phyloP scores from a whole-genome alignment of 2,329 filamentous ascomycete genomes.

The Fusarium clavum region DNA sequence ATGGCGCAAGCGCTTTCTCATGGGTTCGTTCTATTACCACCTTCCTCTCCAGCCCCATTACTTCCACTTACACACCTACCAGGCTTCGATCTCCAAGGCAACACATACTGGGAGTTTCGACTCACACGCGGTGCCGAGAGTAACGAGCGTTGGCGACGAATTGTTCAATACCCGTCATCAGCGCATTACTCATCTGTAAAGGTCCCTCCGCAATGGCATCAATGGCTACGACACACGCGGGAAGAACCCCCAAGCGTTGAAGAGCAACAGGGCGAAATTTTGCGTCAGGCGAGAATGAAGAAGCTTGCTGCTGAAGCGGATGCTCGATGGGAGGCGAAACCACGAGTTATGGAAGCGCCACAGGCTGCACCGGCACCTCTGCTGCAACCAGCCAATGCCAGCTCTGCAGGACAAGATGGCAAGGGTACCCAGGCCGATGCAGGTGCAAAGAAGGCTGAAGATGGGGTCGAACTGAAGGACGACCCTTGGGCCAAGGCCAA shows the following conservation, averaged over 20 bases:
- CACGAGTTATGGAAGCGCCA: conserved; percentile 58
- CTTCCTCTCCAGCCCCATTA: conserved; percentile 1
- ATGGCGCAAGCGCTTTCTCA: conserved; percentile 72
- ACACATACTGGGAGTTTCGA: conserved; percentile 77
- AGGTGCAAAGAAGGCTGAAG: conserved; percentile 7
- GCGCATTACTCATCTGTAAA: conserved; percentile 66
- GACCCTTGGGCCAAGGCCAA: conserved; percentile 70
- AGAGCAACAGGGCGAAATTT: conserved; percentile 67
- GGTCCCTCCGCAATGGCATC: conserved; percentile 74
- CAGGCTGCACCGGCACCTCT: conserved; percentile 35
- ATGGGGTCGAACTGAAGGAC: conserved; percentile 38
- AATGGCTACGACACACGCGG: conserved; percentile 74
- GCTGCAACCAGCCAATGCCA: conserved; percentile 22
- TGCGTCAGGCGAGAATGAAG: conserved; percentile 65
- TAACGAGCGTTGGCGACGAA: conserved; percentile 67
- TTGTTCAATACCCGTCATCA: conserved; percentile 68
- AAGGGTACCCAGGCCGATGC: conserved; percentile 9
- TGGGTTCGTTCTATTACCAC: conserved; percentile 59
- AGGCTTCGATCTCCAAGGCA: conserved; percentile 74
- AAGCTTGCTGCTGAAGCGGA: conserved; percentile 70
- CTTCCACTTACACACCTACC: conserved; percentile 37
- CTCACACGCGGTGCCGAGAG: conserved; percentile 56
- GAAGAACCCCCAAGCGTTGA: conserved; percentile 63
- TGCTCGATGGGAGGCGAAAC: conserved; percentile 71
- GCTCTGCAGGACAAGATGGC: conserved; percentile 8